A percentile compares a stretch with the other conserved stretches of the same genome.
Conservation (phyloP, 805 yeast genomes). For the Grigorovia transvaalensis region DNA sequence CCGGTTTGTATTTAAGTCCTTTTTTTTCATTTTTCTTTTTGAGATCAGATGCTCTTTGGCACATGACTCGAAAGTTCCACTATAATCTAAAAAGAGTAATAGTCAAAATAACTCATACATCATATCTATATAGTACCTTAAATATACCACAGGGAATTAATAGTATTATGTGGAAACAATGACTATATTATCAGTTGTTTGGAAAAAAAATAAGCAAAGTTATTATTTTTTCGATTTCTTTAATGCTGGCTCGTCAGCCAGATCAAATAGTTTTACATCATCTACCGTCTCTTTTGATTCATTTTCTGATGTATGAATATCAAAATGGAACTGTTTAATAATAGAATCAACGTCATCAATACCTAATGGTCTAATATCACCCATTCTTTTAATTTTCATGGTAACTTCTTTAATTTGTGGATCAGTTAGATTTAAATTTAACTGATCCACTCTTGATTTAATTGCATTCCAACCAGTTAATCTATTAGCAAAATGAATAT, state of each 20-base stretch:
- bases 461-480: constrained; percentile 99
- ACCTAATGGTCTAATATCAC: constrained; percentile 88
- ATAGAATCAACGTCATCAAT: constrained; percentile 97
- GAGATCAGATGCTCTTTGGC: no score
- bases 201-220: no score
- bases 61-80: no score
- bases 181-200: no score
- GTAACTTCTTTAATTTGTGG: constrained; percentile 95
- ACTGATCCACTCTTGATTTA: constrained; percentile 94
- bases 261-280: constrained; percentile 6
- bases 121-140: no score
- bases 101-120: no score
- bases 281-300: constrained; percentile 3
- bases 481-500: constrained; percentile 95
- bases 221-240: constrained; percentile 8
- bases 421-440: constrained; percentile 81
- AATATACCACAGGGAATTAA: no score
- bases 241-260: constrained; percentile 9
- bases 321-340: constrained; percentile 85
- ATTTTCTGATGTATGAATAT: constrained; percentile 18
- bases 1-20: no score
- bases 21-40: no score
- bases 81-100: no score
- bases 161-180: no score
- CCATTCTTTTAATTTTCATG: constrained; percentile 81